Base-by-base conservation (phyloP, 1,284 basidiomycete species). In the Pulveroboletus ridleyi region DNA sequence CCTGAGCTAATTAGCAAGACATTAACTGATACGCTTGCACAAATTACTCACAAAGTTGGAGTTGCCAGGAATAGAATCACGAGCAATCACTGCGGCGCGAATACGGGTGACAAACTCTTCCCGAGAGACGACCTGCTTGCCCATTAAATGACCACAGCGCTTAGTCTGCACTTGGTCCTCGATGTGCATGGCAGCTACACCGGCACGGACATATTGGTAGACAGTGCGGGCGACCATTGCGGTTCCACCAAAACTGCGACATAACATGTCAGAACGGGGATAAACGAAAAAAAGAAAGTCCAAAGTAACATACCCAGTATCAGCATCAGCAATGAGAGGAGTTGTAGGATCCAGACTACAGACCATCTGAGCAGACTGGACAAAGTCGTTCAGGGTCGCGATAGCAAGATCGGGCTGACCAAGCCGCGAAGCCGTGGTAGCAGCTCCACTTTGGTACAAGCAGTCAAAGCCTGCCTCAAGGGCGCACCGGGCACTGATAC, bases 111-210 rank as follows among this genome's bases (percentile, higher is more conserved):
- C 62, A 68, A 92, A 94, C 71, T 92, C 91, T 69, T 90, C 89
- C 15, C 88, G 84, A 3, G 89, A 85, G 63, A 90, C 89, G 57
- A 89, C 84, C 69, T 92, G 89, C 76, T 94, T 94, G 59, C 92
- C 92, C 74, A 91, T 83, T 49, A 94, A 79, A 74, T 94, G 92
- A 2, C 92, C 92, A 70, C 92, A 94, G 62, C 92, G 88, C 77
- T 94, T 94, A 10, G 90, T 91, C 74, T 92, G 88, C 5, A 93
- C 90, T 77, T 94, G 92, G 74, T 94, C 92, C 75, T 94, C 92
- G 56, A 94, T 92, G 76, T 94, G 92, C 70, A 92, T 79, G 1
- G 81, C 92, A 9, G 92, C 92, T 44, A 94, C 87, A 33, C 92
- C 92, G 2, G 89, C 86, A 52, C 84, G 83, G 25, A 82, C 84